Percentiles rank a stretch among this genome's conserved stretches.
Evolutionary conservation across 2,329 filamentous ascomycete species (phyloP).

Genomic region (Volutella citrinella): DNA sequence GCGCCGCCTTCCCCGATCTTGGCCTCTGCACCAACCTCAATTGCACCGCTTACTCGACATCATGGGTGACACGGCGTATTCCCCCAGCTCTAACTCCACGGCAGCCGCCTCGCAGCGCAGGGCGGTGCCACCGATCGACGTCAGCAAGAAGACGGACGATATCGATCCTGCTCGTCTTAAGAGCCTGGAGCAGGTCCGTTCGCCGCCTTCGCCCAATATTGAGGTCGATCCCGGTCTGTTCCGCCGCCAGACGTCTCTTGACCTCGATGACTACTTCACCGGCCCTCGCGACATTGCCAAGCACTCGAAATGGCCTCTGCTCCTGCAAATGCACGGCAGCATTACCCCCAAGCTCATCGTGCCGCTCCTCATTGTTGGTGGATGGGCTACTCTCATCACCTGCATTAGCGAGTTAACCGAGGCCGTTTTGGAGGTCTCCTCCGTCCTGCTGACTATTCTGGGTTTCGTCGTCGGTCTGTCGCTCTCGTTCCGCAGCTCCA

Average conservation of each 20-base stretch:
- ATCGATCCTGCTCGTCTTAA: conserved; percentile 14
- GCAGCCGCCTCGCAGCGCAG: no score
- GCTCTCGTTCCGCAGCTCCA: conserved; percentile 74
- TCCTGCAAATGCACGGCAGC: conserved; percentile 73
- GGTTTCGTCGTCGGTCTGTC: conserved; percentile 80
- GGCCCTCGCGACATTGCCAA: conserved; percentile 67
- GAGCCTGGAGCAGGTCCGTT: conserved; percentile 26
- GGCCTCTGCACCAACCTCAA: no score
- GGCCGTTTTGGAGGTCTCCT: conserved; percentile 34
- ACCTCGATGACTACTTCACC: conserved; percentile 60
- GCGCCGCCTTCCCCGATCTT: no score
- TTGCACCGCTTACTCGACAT: conserved; percentile 10
- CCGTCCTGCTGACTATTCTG: conserved; percentile 64
- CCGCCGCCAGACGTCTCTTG: conserved; percentile 36
- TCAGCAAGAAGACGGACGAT: conserved; percentile 2
- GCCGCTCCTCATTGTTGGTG: conserved; percentile 59
- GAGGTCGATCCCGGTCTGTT: conserved; percentile 27
- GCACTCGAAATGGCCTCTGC: conserved; percentile 75
- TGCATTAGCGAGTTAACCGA: conserved; percentile 46
- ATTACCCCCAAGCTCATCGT: conserved; percentile 72
- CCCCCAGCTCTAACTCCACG: conserved; percentile 13
- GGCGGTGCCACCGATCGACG: no score
- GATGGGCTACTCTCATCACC: conserved; percentile 66
- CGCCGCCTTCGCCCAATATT: conserved; percentile 28
- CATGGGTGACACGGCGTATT: conserved; percentile 23